Percentiles rank a stretch among this genome's conserved stretches.
Evolutionary conservation across 345 rosid genomes (phyloP).

Genomic region (Eucalyptus regnans): DNA sequence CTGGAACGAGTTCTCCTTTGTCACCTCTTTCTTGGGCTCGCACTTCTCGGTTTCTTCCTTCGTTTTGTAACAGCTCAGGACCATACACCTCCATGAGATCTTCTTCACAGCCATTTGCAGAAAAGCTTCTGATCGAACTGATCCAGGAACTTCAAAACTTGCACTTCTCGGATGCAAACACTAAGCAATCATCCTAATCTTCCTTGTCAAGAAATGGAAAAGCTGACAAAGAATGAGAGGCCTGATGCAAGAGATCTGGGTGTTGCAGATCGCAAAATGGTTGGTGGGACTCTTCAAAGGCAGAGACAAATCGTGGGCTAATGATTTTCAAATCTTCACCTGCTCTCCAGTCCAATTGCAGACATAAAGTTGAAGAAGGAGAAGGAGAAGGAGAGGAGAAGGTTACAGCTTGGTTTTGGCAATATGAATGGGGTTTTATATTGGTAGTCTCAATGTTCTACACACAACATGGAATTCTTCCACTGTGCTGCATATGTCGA

Average conservation of each 20-base stretch:
- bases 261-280: not conserved
- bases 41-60: not conserved
- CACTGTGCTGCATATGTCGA: not conserved
- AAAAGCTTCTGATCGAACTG: not conserved
- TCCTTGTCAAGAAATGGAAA: not conserved
- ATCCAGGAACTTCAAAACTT: not conserved
- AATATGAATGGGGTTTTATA: not conserved
- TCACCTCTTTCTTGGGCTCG: slow-evolving; percentile 15
- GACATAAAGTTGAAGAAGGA: not conserved
- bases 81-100: slow-evolving; percentile 33
- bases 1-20: slow-evolving; percentile 45
- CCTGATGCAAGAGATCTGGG: not conserved
- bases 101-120: slow-evolving; percentile 37
- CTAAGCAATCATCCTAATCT: not conserved
- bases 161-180: not conserved
- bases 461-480: not conserved
- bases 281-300: not conserved
- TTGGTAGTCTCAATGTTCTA: not conserved
- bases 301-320: not conserved
- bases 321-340: not conserved
- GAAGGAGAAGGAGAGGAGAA: not conserved
- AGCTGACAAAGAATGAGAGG: not conserved
- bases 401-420: not conserved
- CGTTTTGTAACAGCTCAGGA: slow-evolving; percentile 33
- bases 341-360: not conserved